These are phyloP conservation scores for Xanthoconium separans DNA, from an alignment of 1,284 basidiomycete genomes.

Conservation along the genomic window DNA sequence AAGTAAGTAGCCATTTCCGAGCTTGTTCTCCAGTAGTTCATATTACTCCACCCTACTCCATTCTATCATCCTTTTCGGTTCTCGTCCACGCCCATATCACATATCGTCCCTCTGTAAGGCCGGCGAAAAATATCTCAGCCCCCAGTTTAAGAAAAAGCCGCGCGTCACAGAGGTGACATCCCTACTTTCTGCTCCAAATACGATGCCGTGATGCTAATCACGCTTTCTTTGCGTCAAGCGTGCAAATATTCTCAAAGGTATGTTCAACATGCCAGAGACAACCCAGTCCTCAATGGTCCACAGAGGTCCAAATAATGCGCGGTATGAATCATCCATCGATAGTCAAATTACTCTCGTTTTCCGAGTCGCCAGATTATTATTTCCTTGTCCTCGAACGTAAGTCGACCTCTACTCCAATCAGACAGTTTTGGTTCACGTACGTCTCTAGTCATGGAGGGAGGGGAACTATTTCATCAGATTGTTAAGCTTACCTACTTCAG, in stretches of 20 bases:
- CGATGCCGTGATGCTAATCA: conserved; percentile 18
- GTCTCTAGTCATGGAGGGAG: conserved; percentile 86
- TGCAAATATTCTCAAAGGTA: conserved; percentile 94
- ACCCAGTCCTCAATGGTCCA: conserved; percentile 5
- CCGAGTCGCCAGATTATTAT: conserved; percentile 91
- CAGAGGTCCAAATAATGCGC: conserved; percentile 99
- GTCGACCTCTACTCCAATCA: conserved; percentile 27
- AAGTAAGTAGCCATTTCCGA: conserved; percentile 66
- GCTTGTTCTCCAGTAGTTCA: conserved; percentile 31
- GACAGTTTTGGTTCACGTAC: conserved; percentile 11
- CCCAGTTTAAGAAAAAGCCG: conserved; percentile 93
- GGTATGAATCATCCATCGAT: conserved; percentile 89
- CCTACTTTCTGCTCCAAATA: conserved; percentile 28
- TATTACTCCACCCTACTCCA: conserved; percentile 20
- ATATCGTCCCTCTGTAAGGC: conserved; percentile 53
- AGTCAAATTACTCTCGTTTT: conserved; percentile 87
- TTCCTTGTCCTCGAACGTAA: conserved; percentile 91
- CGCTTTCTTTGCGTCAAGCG: conserved; percentile 56
- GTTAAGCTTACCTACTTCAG: conserved; percentile 99
- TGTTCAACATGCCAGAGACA: not conserved
- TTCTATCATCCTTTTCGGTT: conserved; percentile 7
- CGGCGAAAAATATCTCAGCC: conserved; percentile 89
- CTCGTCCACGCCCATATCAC: conserved; percentile 15
- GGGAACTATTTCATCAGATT: conserved; percentile 99
- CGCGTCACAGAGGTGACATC: conserved; percentile 90